Conservation (phyloP, 371 early-diverging fungal species). For the Capniomyces stellatus region DNA sequence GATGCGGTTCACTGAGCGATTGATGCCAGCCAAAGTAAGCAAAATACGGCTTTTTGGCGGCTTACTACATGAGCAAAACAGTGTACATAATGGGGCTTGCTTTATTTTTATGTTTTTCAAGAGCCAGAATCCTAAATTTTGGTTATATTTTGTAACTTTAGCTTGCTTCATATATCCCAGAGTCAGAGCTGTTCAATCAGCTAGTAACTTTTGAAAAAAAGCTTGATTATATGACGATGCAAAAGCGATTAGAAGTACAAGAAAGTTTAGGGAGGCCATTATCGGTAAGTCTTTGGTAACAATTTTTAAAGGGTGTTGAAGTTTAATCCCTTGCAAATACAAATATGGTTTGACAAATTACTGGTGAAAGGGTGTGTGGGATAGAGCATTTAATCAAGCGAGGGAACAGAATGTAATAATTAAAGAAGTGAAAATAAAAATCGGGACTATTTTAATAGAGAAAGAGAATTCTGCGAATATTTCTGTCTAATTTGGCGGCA, state of each 20-base stretch:
- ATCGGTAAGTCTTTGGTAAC: constrained; percentile 35
- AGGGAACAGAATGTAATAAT: no score
- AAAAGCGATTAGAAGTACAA: constrained; percentile 77
- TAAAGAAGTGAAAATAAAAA: no score
- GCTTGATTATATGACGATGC: constrained; percentile 70
- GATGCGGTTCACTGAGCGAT: not conserved
- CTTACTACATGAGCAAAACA: no score
- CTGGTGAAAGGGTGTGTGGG: not conserved
- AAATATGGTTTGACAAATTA: not conserved
- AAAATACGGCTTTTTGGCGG: no score
- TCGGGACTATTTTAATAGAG: constrained; percentile 28
- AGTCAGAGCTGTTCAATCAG: constrained; percentile 69
- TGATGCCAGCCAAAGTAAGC: constrained; percentile 1
- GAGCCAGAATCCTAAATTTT: no score
- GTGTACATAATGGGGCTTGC: no score
- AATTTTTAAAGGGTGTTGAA: no score
- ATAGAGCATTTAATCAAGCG: not conserved
- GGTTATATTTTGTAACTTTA: no score
- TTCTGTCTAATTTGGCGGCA: constrained; percentile 67
- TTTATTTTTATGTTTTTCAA: no score
- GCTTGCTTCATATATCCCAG: constrained; percentile 81
- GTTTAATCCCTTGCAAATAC: not conserved
- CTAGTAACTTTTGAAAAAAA: constrained; percentile 70
- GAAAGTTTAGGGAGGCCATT: constrained; percentile 47
- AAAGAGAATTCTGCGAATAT: constrained; percentile 71